phyloP scores from a whole-genome alignment of 169 alveolate genomes.

The Plasmodium coatneyi region DNA sequence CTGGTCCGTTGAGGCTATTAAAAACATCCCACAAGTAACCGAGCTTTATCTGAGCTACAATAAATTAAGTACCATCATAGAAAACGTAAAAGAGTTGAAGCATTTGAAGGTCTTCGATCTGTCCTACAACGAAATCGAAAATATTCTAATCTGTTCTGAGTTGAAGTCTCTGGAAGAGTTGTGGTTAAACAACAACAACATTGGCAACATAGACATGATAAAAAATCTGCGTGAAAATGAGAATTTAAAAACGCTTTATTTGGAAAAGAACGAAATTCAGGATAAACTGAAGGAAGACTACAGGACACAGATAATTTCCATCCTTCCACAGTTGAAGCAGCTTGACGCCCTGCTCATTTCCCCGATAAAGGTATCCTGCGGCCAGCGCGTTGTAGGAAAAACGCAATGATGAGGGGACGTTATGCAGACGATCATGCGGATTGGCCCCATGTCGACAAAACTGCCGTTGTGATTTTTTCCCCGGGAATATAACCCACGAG shows the following conservation, averaged over 20 bases:
- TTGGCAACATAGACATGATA: constrained; percentile 78
- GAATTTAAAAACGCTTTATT: constrained; percentile 82
- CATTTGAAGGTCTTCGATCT: constrained; percentile 83
- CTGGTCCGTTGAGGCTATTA: constrained; percentile 79
- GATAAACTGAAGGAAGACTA: constrained; percentile 85
- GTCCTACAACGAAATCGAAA: constrained; percentile 81
- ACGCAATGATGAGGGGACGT: neutral
- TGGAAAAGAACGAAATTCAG: constrained; percentile 88
- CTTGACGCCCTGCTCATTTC: constrained; percentile 20
- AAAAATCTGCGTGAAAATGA: constrained; percentile 68
- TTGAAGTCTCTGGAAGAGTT: constrained; percentile 83
- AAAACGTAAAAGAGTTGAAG: constrained; percentile 1
- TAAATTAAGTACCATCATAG: constrained; percentile 69
- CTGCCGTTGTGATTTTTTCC: neutral
- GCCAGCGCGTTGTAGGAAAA: neutral
- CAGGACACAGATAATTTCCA: constrained; percentile 80
- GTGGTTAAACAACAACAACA: constrained; percentile 86
- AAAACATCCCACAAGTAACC: constrained; percentile 72
- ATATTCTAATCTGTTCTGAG: constrained; percentile 74
- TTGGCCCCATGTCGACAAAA: neutral
- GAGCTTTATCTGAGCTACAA: constrained; percentile 88
- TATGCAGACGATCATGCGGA: neutral
- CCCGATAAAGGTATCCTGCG: neutral
- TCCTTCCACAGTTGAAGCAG: constrained; percentile 79
- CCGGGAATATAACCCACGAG: neutral